These are phyloP conservation scores for Raphanus sativus DNA, from an alignment of 345 rosid species.

Conservation along the genomic window DNA sequence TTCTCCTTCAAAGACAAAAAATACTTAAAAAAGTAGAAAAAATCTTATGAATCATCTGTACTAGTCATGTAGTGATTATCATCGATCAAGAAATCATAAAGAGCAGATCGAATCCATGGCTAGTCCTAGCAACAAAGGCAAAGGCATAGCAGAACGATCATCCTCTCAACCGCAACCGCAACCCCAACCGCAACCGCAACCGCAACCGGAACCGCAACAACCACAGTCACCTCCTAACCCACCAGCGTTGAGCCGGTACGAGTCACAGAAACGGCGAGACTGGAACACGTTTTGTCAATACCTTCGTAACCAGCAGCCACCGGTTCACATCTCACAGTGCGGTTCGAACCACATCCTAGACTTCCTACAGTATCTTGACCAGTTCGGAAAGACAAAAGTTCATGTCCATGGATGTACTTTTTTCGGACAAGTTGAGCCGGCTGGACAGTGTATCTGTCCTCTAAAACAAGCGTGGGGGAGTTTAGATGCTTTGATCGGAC, in stretches of 20 bases:
- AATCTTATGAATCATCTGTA: constrained; percentile 8
- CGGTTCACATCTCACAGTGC: constrained; percentile 68
- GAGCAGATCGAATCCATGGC: constrained; percentile 24
- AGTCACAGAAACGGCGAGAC: constrained; percentile 79
- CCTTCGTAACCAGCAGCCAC: constrained; percentile 81
- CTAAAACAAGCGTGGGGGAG: constrained; percentile 94
- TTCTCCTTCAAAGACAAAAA: constrained; percentile 4
- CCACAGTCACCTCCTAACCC: constrained; percentile 46
- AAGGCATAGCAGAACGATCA: constrained; percentile 65
- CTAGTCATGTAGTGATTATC: constrained; percentile 21
- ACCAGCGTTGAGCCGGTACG: constrained; percentile 62
- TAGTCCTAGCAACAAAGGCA: constrained; percentile 58
- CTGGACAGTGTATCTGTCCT: constrained; percentile 79
- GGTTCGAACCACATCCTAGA: constrained; percentile 67
- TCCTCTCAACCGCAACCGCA: constrained; percentile 30
- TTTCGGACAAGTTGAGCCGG: constrained; percentile 81
- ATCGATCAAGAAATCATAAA: constrained; percentile 8
- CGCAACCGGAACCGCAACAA: constrained; percentile 16
- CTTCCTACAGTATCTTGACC: constrained; percentile 80
- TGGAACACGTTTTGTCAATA: constrained; percentile 93
- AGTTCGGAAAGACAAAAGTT: constrained; percentile 86
- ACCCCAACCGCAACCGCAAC: too few relatives aligned
- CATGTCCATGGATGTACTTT: constrained; percentile 75
- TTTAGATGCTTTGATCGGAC: constrained; percentile 88
- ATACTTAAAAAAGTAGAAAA: neutral